Evolutionary conservation across 805 yeast genomes (phyloP), one percentile per base, ranked within the genome.

Genomic region (Pichia ethanolica): DNA sequence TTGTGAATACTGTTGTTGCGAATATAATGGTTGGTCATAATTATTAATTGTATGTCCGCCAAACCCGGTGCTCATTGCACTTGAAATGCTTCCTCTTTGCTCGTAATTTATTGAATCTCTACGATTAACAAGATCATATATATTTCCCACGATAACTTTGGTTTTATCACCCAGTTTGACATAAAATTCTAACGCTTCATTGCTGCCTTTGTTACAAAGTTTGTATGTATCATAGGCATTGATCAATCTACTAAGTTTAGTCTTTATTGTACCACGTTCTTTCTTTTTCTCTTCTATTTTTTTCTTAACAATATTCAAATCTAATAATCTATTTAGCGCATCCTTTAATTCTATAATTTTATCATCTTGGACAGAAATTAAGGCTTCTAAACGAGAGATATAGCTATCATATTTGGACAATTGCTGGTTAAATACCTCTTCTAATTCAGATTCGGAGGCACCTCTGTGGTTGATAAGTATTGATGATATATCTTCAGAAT

Each of bases 401-500:
- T 79, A 81, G 0, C 84, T 83, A 36, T 77, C 78, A 64, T 89
- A 91, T 65, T 91, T 91, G 45, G 74, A 77, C 54, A 91, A 68
- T 62, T 89, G 96, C 50, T 77, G 75, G 14, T 80, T 77, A 61
- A 90, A 89, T 12, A 85, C 62, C 5, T 53, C 66, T 9, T 74
- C 69, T 9, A 60, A 36, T 42, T 77, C 72, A 7, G 78, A 79
- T 5, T 79, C 69, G 35, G 57, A 50, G 10, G 63, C 55, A 41
- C 77, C 74, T 52, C 77, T 79, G 61, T 86, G 83, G 55, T 83
- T 70, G 8, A 91, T 77, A 34, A 91, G 71, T 11, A 83, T 71
- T 47, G 83, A 82, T 0, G 96, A 83, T 45, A 89, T 88, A 61
- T 91, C 97, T 66, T 91, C 98, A 12, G 75, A 72, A 58, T 83